phyloP scores from a whole-genome alignment of 306 rosid genomes.

The Alnus glutinosa region DNA sequence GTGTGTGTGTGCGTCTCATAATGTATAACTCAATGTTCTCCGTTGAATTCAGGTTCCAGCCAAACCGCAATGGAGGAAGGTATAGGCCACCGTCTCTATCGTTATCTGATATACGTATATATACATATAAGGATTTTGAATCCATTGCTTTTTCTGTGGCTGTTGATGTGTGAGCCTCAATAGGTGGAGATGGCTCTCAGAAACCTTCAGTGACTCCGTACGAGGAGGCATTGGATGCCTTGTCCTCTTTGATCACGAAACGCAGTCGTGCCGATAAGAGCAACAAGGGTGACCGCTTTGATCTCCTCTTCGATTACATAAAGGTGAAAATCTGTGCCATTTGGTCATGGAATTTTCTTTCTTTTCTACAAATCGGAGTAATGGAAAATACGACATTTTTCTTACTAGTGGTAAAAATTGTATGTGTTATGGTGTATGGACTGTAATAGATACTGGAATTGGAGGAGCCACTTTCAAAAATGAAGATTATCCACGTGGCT shows the following conservation, averaged over 20 bases:
- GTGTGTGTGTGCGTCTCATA: background rate
- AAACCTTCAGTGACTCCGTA: constrained; percentile 47
- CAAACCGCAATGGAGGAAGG: constrained; percentile 50
- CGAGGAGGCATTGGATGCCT: constrained; percentile 76
- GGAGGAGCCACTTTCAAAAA: constrained; percentile 69
- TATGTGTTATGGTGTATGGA: background rate
- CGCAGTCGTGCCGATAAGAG: constrained; percentile 80
- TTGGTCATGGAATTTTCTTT: constrained; percentile 8
- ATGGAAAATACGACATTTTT: constrained; percentile 13
- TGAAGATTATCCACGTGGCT: constrained; percentile 96
- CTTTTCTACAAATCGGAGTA: constrained; percentile 11
- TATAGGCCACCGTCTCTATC: background rate
- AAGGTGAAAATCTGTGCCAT: constrained; percentile 44
- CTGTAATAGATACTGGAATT: constrained; percentile 71
- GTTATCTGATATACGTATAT: background rate
- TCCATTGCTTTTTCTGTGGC: constrained; percentile 4
- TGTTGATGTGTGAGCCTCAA: constrained; percentile 11
- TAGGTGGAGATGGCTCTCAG: constrained; percentile 44
- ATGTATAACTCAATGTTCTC: background rate
- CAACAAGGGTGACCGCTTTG: constrained; percentile 72
- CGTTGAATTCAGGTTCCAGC: constrained; percentile 31
- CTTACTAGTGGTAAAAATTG: background rate
- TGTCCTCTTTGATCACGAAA: constrained; percentile 78
- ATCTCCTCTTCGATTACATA: constrained; percentile 58
- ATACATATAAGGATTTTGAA: background rate